Evolutionary conservation across 1,139 yeast species (phyloP), one percentile per base, ranked within the genome.

Genomic region (Suhomyces kunorum): DNA sequence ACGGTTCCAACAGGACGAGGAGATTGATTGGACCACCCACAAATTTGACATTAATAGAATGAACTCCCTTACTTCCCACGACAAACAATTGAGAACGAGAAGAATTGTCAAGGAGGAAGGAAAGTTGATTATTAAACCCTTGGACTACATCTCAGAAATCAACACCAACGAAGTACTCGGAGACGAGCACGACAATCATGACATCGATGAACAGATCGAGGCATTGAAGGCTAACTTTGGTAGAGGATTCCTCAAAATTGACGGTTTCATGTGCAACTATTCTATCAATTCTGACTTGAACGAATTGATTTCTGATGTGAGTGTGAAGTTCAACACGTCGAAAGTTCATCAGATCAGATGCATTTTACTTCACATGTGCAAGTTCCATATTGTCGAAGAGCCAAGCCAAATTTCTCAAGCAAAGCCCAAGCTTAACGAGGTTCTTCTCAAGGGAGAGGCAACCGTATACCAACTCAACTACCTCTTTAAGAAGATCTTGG

Each of bases 391-490:
- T 26, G 59, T 70, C 31, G 76, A 71, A 43, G 76, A 71, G 45
- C 45, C 55, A 6, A 50, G 49, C 34, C 64, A 59, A 36, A 72
- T 73, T 28, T 66, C 62, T 57, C 74, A 67, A 46, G 48, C 50
- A 13, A 73, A 72, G 42, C 78, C 78, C 7, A 68, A 61, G 44
- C 57, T 72, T 36, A 51, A 53, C 16, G 77, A 71, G 37, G 62
- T 72, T 6, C 55, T 68, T 44, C 40, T 47, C 16, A 60, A 59
- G 41, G 72, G 73, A 6, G 74, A 72, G 47, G 77, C 71, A 7
- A 62, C 92, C 1, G 74, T 92, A 1, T 83, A 78, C 50, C 95
- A 88, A 56, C 59, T 90, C 43, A 87, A 92, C 15, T 81, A 85
- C 66, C 63, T 88, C 18, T 86, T 88, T 60, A 81, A 82, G 47